Evolutionary conservation across 176 grass and related monocot genomes (phyloP).

Genomic region (Triticum urartu): DNA sequence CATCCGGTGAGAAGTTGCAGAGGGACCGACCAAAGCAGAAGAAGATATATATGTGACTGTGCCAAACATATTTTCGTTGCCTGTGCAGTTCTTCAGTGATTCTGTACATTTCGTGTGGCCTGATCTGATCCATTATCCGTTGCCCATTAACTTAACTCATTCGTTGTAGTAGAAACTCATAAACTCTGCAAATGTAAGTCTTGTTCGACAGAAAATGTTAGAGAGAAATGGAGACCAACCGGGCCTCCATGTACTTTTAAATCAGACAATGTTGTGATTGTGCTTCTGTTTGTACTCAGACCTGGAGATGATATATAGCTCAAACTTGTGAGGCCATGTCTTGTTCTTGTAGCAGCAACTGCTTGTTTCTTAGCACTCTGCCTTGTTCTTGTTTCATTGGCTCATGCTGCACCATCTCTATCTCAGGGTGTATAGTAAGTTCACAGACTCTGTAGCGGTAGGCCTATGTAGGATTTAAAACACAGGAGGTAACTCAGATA

Average conservation of each 20-base stretch:
- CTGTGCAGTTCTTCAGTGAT: conserved; percentile 41
- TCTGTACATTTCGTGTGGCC: conserved; percentile 51
- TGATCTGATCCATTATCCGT: conserved; percentile 12
- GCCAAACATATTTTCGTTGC: not conserved
- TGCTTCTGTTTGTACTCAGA: not conserved
- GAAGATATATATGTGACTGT: conserved; percentile 4
- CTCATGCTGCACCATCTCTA: not conserved
- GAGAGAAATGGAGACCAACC: not conserved
- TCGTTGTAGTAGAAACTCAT: conserved; percentile 3
- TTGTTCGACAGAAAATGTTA: not conserved
- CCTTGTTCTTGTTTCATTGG: not conserved
- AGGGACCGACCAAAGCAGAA: not conserved
- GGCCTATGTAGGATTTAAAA: too few species aligned
- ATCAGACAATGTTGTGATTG: not conserved
- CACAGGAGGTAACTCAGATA: too few species aligned
- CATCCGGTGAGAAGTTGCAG: conserved; percentile 60
- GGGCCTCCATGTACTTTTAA: conserved; percentile 1
- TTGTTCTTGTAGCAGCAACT: not conserved
- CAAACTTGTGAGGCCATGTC: not conserved
- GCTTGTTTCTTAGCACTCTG: not conserved
- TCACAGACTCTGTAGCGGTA: too few species aligned
- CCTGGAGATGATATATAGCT: not conserved
- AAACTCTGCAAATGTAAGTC: conserved; percentile 6
- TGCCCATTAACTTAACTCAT: conserved; percentile 21
- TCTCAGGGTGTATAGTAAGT: too few species aligned